Conservation (phyloP, 2,329 filamentous ascomycete species). For the Myriosclerotinia curreyana region DNA sequence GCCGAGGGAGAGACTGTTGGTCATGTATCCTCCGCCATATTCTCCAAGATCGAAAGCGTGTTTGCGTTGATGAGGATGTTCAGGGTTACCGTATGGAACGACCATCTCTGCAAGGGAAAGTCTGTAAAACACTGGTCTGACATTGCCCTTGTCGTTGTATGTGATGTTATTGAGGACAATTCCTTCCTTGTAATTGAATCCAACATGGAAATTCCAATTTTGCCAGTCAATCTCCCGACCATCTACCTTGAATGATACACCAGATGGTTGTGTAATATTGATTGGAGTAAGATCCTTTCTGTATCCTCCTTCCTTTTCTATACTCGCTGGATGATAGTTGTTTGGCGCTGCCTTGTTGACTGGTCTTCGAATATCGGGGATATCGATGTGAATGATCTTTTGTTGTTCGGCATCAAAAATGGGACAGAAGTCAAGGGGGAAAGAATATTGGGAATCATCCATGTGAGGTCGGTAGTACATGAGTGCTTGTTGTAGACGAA, state of each 20-base stretch:
- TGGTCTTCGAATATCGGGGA: constrained; percentile 73
- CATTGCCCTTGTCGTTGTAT: constrained; percentile 77
- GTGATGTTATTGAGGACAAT: constrained; percentile 88
- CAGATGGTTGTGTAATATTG: constrained; percentile 83
- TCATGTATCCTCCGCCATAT: constrained; percentile 81
- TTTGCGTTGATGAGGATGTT: constrained; percentile 76
- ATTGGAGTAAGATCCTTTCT: constrained; percentile 79
- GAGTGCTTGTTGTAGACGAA: constrained; percentile 83
- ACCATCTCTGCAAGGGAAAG: constrained; percentile 92
- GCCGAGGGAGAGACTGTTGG: constrained; percentile 70
- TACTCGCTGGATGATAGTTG: constrained; percentile 74
- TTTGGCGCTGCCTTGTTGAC: constrained; percentile 68
- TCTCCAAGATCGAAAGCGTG: constrained; percentile 80
- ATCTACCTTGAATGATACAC: constrained; percentile 78
- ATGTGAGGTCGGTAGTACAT: constrained; percentile 91
- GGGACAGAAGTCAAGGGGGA: constrained; percentile 88
- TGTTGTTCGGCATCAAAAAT: constrained; percentile 84
- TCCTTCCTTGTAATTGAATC: constrained; percentile 93
- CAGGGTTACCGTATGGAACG: constrained; percentile 81
- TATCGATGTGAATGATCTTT: constrained; percentile 52
- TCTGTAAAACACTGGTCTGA: constrained; percentile 81
- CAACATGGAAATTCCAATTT: constrained; percentile 89
- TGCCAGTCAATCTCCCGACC: constrained; percentile 80
- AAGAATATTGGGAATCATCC: constrained; percentile 88
- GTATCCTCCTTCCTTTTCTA: constrained; percentile 73